Evolutionary conservation across 345 rosid genomes (phyloP).

Genomic region (Kandelia obovata): DNA sequence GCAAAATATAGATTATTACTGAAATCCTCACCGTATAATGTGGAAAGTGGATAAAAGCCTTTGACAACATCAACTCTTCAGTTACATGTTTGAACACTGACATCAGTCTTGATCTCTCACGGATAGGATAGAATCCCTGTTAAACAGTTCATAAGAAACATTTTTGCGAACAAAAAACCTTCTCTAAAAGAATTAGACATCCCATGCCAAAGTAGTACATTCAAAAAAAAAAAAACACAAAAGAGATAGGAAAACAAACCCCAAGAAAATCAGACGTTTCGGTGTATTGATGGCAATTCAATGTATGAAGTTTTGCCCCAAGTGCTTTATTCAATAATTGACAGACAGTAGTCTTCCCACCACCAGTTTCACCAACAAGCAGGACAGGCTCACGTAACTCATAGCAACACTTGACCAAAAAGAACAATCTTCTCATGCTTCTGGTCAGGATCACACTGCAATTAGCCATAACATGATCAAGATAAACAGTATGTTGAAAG

Average conservation of each 20-base stretch:
- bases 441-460: slow-evolving; percentile 68
- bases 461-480: slow-evolving; percentile 12
- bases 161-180: slow-evolving; percentile 8
- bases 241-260: slow-evolving; percentile 40
- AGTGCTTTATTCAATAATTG: slow-evolving; percentile 58
- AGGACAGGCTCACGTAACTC: slow-evolving; percentile 89
- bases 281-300: slow-evolving; percentile 93
- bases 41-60: slow-evolving; percentile 37
- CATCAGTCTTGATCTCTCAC: slow-evolving; percentile 74
- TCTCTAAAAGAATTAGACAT: slow-evolving; percentile 5
- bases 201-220: not conserved
- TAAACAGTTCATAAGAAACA: slow-evolving; percentile 23
- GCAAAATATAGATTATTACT: not conserved
- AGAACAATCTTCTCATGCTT: slow-evolving; percentile 82
- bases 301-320: slow-evolving; percentile 62
- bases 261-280: slow-evolving; percentile 97
- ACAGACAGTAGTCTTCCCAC: slow-evolving; percentile 95
- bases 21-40: slow-evolving; percentile 40
- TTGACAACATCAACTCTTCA: slow-evolving; percentile 53
- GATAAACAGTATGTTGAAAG: slow-evolving; percentile 6
- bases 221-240: not conserved
- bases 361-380: slow-evolving; percentile 98
- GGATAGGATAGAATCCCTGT: slow-evolving; percentile 87
- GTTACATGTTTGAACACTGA: slow-evolving; percentile 49
- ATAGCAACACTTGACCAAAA: slow-evolving; percentile 71